Evolutionary conservation across 106 monocot species (phyloP).

Genomic region (Allium fistulosum): DNA sequence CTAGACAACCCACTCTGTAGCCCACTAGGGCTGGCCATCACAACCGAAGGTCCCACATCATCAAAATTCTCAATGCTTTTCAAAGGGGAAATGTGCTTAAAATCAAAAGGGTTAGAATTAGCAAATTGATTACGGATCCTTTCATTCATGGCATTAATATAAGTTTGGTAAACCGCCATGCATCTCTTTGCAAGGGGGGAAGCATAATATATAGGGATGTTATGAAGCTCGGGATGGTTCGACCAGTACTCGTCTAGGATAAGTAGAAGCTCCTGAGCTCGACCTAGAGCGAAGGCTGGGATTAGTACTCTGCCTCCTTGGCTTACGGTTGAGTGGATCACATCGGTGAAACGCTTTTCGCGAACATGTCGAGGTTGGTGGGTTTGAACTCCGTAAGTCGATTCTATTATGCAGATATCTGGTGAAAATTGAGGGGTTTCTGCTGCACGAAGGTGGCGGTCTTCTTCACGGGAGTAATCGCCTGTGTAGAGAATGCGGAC

Average conservation of each 20-base stretch:
- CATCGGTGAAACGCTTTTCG: conserved; percentile 95
- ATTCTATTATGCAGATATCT: conserved; percentile 91
- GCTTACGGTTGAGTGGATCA: conserved; percentile 67
- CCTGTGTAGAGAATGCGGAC: conserved; percentile 93
- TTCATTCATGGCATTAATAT: conserved; percentile 97
- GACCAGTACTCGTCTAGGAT: conserved; percentile 97
- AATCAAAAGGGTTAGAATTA: conserved; percentile 86
- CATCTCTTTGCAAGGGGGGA: conserved; percentile 93
- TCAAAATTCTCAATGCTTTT: conserved; percentile 92
- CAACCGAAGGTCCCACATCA: conserved; percentile 93
- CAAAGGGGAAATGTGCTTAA: conserved; percentile 85
- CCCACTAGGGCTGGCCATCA: conserved; percentile 96
- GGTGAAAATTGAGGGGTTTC: conserved; percentile 52
- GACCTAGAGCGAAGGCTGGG: conserved; percentile 95
- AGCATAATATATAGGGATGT: conserved; percentile 93
- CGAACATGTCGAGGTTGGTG: conserved; percentile 80
- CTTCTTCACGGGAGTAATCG: conserved; percentile 95
- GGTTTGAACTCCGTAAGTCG: conserved; percentile 91
- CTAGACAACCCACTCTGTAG: conserved; percentile 94
- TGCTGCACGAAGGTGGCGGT: conserved; percentile 81
- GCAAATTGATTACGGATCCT: conserved; percentile 84
- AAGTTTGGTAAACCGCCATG: conserved; percentile 99
- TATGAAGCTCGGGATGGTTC: conserved; percentile 84
- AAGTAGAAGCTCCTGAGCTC: conserved; percentile 95
- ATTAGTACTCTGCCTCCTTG: conserved; percentile 91